These are phyloP conservation scores for Monosporascus sp. DNA, from an alignment of 2,329 filamentous ascomycete species.

Conservation along the genomic window DNA sequence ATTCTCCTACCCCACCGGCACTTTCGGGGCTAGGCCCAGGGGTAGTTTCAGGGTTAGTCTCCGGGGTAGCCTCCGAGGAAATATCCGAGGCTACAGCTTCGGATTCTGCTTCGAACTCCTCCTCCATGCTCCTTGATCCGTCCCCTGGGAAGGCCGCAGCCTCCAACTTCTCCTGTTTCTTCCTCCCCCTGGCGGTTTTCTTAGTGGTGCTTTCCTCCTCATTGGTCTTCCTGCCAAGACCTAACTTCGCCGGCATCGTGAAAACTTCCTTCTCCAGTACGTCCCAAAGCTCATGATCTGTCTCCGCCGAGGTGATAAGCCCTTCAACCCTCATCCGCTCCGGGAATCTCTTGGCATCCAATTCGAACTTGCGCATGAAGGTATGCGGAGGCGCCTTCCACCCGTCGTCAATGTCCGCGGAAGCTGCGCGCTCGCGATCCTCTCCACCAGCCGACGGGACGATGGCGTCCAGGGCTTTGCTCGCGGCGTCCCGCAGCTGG, in stretches of 20 bases:
- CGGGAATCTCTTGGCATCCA: slow-evolving; percentile 33
- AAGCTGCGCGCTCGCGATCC: neutral
- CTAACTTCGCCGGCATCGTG: slow-evolving; percentile 49
- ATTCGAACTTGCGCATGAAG: slow-evolving; percentile 25
- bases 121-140: slow-evolving; percentile 1
- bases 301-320: slow-evolving; percentile 48
- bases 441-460: slow-evolving; percentile 3
- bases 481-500: slow-evolving; percentile 34
- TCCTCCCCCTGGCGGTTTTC: slow-evolving; percentile 4
- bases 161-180: slow-evolving; percentile 7
- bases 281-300: slow-evolving; percentile 63
- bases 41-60: neutral
- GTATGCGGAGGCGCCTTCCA: slow-evolving; percentile 18
- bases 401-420: slow-evolving; percentile 5
- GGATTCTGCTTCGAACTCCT: neutral
- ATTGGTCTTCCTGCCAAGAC: slow-evolving; percentile 33
- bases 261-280: slow-evolving; percentile 65
- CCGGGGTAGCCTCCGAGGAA: neutral
- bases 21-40: neutral
- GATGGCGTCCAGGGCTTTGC: slow-evolving; percentile 31
- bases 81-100: neutral
- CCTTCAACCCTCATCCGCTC: slow-evolving; percentile 49
- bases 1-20: neutral
- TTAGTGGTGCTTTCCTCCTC: slow-evolving; percentile 1
- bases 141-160: neutral